Percentiles rank a stretch among this genome's conserved stretches.
phyloP scores from a whole-genome alignment of 257 asterid species.

The Ligustrum vulgare region DNA sequence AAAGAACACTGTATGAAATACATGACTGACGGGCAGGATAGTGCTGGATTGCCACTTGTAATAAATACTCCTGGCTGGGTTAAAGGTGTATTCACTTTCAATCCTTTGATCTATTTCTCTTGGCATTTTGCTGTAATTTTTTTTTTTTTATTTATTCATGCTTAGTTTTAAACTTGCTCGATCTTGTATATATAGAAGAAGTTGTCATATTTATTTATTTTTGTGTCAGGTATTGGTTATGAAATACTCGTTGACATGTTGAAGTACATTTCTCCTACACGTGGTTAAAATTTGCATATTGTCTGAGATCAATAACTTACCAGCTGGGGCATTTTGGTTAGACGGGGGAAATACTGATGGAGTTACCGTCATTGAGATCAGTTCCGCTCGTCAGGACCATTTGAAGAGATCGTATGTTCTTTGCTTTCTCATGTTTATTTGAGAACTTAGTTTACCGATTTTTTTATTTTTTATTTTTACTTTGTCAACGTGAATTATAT shows the following conservation, averaged over 20 bases:
- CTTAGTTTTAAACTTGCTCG: neutral
- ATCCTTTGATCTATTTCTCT: slow-evolving; percentile 21
- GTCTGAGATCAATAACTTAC: slow-evolving; percentile 68
- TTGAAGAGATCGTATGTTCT: slow-evolving; percentile 68
- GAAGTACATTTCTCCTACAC: slow-evolving; percentile 69
- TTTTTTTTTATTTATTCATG: neutral
- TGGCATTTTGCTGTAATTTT: slow-evolving; percentile 12
- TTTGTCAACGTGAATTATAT: neutral
- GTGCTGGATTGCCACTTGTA: slow-evolving; percentile 64
- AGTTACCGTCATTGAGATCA: slow-evolving; percentile 57
- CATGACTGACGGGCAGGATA: slow-evolving; percentile 31
- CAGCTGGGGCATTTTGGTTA: slow-evolving; percentile 84
- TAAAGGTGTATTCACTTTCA: slow-evolving; percentile 54
- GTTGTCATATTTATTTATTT: slow-evolving; percentile 19
- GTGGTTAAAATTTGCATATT: slow-evolving; percentile 76
- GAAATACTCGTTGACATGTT: slow-evolving; percentile 80
- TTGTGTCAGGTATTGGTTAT: slow-evolving; percentile 76
- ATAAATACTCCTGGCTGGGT: slow-evolving; percentile 98
- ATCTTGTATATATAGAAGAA: neutral
- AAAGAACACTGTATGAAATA: slow-evolving; percentile 32
- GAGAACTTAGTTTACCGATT: neutral
- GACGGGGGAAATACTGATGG: slow-evolving; percentile 43
- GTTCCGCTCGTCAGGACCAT: slow-evolving; percentile 73
- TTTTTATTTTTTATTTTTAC: too few relatives aligned
- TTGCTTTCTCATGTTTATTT: slow-evolving; percentile 20